Conservation (phyloP, 2,329 filamentous ascomycete genomes). For the Balansia obtecta region DNA sequence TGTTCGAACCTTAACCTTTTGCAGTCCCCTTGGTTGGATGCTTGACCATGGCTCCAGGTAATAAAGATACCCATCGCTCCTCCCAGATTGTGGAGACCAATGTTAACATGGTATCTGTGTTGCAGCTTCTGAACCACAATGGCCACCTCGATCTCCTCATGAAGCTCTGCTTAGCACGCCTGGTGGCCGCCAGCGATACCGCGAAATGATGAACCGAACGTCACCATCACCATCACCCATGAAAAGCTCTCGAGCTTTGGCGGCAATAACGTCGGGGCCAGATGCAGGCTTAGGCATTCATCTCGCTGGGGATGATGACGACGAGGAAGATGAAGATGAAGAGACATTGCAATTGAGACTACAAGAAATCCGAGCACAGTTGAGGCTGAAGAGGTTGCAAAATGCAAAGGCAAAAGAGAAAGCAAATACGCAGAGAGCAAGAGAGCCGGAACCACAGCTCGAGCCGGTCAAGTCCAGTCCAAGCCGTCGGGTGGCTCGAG, state of each 20-base stretch:
- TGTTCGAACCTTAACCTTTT: not conserved
- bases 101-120: constrained; percentile 1
- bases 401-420: constrained; percentile 28
- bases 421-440: constrained; percentile 10
- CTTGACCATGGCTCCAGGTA: constrained; percentile 10
- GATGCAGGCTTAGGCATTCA: constrained; percentile 21
- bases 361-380: constrained; percentile 74
- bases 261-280: constrained; percentile 6
- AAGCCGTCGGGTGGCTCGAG: constrained; percentile 11
- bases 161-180: constrained; percentile 58
- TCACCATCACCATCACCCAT: constrained; percentile 58
- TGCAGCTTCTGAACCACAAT: constrained; percentile 38
- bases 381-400: constrained; percentile 80
- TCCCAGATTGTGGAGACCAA: not conserved
- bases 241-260: constrained; percentile 11
- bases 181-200: constrained; percentile 63
- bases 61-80: not conserved
- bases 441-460: constrained; percentile 10
- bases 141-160: constrained; percentile 55
- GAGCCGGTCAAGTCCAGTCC: constrained; percentile 12
- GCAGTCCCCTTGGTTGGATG: not conserved
- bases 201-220: constrained; percentile 51
- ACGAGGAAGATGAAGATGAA: constrained; percentile 49
- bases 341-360: constrained; percentile 79
- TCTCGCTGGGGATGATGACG: constrained; percentile 16